Evolutionary conservation across 352 stramenopile species (phyloP), one percentile per base, ranked within the genome.

Genomic region (Saprolegnia diclina): DNA sequence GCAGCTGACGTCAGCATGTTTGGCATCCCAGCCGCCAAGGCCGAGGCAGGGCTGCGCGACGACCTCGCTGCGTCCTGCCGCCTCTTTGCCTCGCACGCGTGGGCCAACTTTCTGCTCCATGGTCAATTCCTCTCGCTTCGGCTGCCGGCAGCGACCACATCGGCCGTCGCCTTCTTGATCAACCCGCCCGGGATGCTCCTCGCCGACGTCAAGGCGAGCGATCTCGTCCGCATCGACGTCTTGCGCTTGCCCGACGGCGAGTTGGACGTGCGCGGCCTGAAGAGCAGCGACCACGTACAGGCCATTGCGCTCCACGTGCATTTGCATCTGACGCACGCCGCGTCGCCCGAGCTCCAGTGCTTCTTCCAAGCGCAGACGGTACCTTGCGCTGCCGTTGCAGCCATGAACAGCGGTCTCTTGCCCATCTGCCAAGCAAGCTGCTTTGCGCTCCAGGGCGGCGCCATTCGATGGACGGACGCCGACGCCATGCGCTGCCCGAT

Each of bases 341-440:
- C 42, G 13, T n/a, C 11, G 13, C 13, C 11, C 3, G 42, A 48
- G 13, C 42, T 48, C 18, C 42, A 48, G 18, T 48, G 42, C 42
- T 48, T 48, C 42, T 48, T 48, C 42, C 42, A 48, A 48, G 42
- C 42, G 42, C 42, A 48, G 18, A 48, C 42, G 42, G 18, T 48
- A n/a, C 42, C 42, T 48, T 48, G 42, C 10, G 42, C 42, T 14
- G 42, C 42, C 1, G 42, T 48, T 10, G 42, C 42, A 7, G 11
- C 13, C 42, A 48, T 48, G 42, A 48, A 10, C 42, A 11, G 42
- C 18, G 42, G 42, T 48, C 13, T 48, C 11, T n/a, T 48, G 42
- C 42, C 42, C 42, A 48, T 48, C 42, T 48, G 42, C 42, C 42
- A 48, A 48, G 42, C 42, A 48, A 48, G 42, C 42, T 48, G 42